A percentile compares a stretch with the other conserved stretches of the same genome.
These are phyloP conservation scores for Inga laurina DNA, from an alignment of 306 rosid genomes.

Conservation along the genomic window DNA sequence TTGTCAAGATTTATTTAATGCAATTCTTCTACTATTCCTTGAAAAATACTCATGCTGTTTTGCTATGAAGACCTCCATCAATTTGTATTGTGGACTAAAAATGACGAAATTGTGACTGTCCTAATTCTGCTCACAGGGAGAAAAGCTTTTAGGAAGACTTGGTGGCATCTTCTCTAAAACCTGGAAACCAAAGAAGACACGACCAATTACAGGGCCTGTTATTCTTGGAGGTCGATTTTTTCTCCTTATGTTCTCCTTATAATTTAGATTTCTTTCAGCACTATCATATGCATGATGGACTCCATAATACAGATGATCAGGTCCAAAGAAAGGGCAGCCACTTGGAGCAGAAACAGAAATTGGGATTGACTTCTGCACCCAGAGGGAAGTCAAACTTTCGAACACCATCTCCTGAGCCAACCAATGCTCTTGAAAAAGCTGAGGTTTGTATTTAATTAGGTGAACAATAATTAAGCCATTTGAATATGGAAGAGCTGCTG, in stretches of 20 bases:
- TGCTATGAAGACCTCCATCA: neutral
- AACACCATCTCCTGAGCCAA: slow-evolving; percentile 53
- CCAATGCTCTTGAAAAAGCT: slow-evolving; percentile 68
- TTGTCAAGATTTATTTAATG: neutral
- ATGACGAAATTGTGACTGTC: slow-evolving; percentile 21
- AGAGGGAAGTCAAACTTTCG: slow-evolving; percentile 52
- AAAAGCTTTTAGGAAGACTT: slow-evolving; percentile 91
- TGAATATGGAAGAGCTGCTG: slow-evolving; percentile 15
- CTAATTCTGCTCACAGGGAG: slow-evolving; percentile 64
- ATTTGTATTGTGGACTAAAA: slow-evolving; percentile 16
- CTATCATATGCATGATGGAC: slow-evolving; percentile 11
- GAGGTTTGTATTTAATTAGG: slow-evolving; percentile 62
- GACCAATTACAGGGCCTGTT: slow-evolving; percentile 73
- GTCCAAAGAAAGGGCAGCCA: slow-evolving; percentile 52
- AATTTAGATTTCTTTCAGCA: neutral
- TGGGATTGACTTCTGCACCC: slow-evolving; percentile 66
- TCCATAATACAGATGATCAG: slow-evolving; percentile 54
- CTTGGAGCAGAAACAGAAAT: slow-evolving; percentile 79
- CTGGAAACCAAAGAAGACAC: slow-evolving; percentile 92
- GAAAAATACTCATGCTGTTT: slow-evolving; percentile 21
- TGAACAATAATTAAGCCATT: slow-evolving; percentile 2
- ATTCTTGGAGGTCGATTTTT: slow-evolving; percentile 51
- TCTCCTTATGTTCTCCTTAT: neutral
- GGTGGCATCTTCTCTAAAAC: slow-evolving; percentile 97
- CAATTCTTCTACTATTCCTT: neutral